Evolutionary conservation across 2,329 filamentous ascomycete species (phyloP).

Genomic region (Alternaria incomplexa): DNA sequence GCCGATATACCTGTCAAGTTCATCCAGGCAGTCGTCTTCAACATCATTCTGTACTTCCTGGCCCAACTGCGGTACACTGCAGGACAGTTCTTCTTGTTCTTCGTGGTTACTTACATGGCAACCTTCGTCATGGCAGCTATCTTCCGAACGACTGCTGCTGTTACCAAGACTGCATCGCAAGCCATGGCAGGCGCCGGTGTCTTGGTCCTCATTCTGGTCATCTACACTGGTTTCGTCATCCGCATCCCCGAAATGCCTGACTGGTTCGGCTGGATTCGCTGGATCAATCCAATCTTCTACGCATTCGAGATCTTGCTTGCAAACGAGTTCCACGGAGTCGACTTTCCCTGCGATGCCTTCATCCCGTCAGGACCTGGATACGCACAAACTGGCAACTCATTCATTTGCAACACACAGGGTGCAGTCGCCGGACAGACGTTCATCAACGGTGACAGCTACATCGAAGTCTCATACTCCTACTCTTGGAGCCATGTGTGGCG

Average conservation of each 20-base stretch:
- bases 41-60: conserved; percentile 84
- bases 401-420: conserved; percentile 49
- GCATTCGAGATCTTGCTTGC: conserved; percentile 80
- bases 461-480: conserved; percentile 42
- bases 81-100: conserved; percentile 82
- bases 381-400: conserved; percentile 25
- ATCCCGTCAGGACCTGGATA: conserved; percentile 49
- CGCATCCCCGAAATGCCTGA: conserved; percentile 63
- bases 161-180: conserved; percentile 70
- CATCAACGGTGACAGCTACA: conserved; percentile 50
- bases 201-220: conserved; percentile 68
- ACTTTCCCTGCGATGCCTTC: conserved; percentile 45
- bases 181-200: conserved; percentile 62
- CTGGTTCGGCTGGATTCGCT: conserved; percentile 59
- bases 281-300: conserved; percentile 75
- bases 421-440: conserved; percentile 47
- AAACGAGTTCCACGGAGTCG: conserved; percentile 65
- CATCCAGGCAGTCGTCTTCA: conserved; percentile 73
- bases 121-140: conserved; percentile 79
- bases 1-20: conserved; percentile 84
- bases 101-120: conserved; percentile 61
- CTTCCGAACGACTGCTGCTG: conserved; percentile 77
- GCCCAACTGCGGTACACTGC: conserved; percentile 75
- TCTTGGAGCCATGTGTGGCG: conserved; percentile 57
- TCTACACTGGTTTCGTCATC: conserved; percentile 72